These are phyloP conservation scores for Cryoendolithus antarcticus DNA, from an alignment of 2,329 filamentous ascomycete genomes.

Conservation along the genomic window DNA sequence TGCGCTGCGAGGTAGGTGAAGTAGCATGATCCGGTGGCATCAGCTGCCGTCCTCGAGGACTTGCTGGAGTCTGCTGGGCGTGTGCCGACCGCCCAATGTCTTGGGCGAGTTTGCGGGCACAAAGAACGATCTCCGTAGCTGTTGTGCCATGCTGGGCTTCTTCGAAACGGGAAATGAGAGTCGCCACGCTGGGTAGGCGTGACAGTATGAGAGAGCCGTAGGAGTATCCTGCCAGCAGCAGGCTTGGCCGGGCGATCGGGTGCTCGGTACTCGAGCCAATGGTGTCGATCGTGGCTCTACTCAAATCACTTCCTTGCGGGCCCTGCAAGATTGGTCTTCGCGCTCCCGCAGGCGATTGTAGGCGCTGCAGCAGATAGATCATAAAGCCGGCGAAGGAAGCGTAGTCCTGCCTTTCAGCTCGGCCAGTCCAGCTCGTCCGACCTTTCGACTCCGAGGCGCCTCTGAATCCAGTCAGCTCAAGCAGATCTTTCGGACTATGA, in stretches of 20 bases:
- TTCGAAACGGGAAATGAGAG: slow-evolving; percentile 49
- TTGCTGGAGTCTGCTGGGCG: slow-evolving; percentile 14
- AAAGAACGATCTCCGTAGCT: slow-evolving; percentile 55
- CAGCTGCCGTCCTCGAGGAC: slow-evolving; percentile 21
- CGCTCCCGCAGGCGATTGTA: slow-evolving; percentile 21
- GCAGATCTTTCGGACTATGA: too few relatives aligned
- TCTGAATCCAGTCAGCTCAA: slow-evolving; percentile 32
- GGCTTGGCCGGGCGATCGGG: slow-evolving; percentile 3
- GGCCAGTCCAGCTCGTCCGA: slow-evolving; percentile 76
- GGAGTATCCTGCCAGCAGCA: slow-evolving; percentile 70
- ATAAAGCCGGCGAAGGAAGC: slow-evolving; percentile 71
- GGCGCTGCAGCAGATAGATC: slow-evolving; percentile 54
- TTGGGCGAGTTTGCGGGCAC: slow-evolving; percentile 55
- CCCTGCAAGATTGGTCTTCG: too few relatives aligned
- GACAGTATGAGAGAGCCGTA: slow-evolving; percentile 78
- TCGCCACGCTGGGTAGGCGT: slow-evolving; percentile 48
- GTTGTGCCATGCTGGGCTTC: slow-evolving; percentile 42
- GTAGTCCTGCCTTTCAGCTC: slow-evolving; percentile 71
- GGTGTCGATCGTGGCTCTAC: too few relatives aligned
- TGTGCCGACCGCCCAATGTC: slow-evolving; percentile 43
- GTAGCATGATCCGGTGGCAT: slow-evolving; percentile 6
- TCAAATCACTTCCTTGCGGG: too few relatives aligned
- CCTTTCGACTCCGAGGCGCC: slow-evolving; percentile 65
- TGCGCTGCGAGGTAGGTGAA: neutral
- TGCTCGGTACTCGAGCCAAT: neutral